These are phyloP conservation scores for Botrytis byssoidea DNA, from an alignment of 2,329 filamentous ascomycete genomes.

Conservation along the genomic window DNA sequence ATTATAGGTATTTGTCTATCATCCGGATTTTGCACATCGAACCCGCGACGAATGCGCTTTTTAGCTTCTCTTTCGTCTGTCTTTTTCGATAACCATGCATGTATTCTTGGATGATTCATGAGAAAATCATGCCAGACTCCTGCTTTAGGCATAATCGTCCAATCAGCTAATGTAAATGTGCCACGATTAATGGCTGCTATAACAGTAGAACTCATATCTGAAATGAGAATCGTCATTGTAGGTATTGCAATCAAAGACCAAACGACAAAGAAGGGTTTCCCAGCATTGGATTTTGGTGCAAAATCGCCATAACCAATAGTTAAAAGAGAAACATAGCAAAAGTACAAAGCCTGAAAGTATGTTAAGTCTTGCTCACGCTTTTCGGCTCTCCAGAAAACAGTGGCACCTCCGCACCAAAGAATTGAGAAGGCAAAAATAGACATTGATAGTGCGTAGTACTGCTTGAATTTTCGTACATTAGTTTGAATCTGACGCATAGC, in stretches of 20 bases:
- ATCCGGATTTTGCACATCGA: constrained; percentile 39
- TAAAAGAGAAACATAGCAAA: constrained; percentile 65
- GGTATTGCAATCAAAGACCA: constrained; percentile 69
- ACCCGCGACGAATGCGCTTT: constrained; percentile 43
- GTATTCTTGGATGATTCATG: constrained; percentile 46
- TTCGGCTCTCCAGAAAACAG: constrained; percentile 63
- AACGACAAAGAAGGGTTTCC: constrained; percentile 67
- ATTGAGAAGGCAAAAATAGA: constrained; percentile 59
- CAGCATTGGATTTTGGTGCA: constrained; percentile 61
- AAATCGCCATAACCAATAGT: constrained; percentile 71
- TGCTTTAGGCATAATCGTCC: constrained; percentile 62
- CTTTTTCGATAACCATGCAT: constrained; percentile 41
- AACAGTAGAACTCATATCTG: constrained; percentile 63
- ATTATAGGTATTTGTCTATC: constrained; percentile 29
- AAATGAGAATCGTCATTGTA: constrained; percentile 67
- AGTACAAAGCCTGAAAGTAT: constrained; percentile 68
- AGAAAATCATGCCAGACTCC: constrained; percentile 54
- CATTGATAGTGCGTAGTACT: constrained; percentile 57
- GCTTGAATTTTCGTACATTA: constrained; percentile 58
- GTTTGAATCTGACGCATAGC: constrained; percentile 63
- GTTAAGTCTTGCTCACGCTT: constrained; percentile 49
- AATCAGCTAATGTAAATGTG: constrained; percentile 60
- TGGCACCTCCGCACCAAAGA: constrained; percentile 64
- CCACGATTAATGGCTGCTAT: constrained; percentile 62
- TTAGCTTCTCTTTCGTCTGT: constrained; percentile 44